Percentiles rank a stretch among this genome's conserved stretches.
These are phyloP conservation scores for Globisporangium parvum DNA, from an alignment of 352 stramenopile species.

Conservation along the genomic window DNA sequence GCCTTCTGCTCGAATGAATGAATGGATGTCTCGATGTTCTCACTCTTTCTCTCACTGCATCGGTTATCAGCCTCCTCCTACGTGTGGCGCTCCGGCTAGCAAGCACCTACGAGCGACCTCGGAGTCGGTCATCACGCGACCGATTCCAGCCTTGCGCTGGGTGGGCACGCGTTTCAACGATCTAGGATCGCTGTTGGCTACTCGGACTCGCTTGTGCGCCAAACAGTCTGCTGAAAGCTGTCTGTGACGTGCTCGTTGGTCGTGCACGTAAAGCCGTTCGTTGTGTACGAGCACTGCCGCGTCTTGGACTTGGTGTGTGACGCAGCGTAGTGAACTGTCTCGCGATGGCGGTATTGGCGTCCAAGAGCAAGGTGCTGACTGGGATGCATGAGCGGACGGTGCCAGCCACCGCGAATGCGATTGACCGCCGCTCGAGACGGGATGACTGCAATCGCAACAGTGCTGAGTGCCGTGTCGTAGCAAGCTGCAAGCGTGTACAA, in stretches of 20 bases:
- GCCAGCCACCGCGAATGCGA: background rate
- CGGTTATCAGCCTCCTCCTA: too few species aligned
- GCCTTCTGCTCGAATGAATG: background rate
- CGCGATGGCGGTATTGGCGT: background rate
- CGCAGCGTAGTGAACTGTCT: background rate
- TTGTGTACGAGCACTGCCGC: conserved; percentile 1
- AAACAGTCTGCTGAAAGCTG: background rate
- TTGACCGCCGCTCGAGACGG: background rate
- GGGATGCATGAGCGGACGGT: background rate
- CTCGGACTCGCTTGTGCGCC: background rate
- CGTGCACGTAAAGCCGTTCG: conserved; percentile 6
- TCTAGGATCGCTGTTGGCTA: too few species aligned
- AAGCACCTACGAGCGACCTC: too few species aligned
- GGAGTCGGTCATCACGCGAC: too few species aligned
- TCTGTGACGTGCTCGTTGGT: conserved; percentile 1
- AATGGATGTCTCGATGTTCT: too few species aligned
- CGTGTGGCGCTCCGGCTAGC: too few species aligned
- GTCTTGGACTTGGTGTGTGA: conserved; percentile 2
- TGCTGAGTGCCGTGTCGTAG: background rate
- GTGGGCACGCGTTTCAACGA: too few species aligned
- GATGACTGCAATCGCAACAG: background rate
- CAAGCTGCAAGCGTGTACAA: background rate
- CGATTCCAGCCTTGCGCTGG: too few species aligned
- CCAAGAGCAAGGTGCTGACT: background rate
- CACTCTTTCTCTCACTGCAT: too few species aligned